Evolutionary conservation across 441 rosid genomes (phyloP).

Genomic region (Breynia disticha): DNA sequence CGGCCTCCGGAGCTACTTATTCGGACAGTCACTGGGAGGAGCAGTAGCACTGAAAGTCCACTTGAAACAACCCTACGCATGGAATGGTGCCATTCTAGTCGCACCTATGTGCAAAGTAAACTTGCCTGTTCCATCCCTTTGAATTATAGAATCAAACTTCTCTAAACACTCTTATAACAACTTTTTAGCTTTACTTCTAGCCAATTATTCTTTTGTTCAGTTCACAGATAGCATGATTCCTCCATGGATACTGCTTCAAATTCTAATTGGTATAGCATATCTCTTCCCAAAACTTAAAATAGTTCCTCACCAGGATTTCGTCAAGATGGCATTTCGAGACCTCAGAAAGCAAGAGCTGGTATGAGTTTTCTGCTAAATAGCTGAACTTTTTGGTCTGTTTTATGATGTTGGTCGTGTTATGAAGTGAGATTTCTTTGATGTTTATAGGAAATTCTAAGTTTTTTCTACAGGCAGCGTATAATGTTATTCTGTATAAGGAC

Average conservation of each 20-base stretch:
- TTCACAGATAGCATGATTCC: constrained; percentile 81
- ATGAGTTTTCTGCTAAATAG: neutral
- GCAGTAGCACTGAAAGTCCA: constrained; percentile 82
- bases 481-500: constrained; percentile 63
- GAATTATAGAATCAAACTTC: too few relatives aligned
- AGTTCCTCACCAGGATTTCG: constrained; percentile 77
- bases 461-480: constrained; percentile 50
- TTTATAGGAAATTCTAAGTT: neutral
- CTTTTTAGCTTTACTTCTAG: too few relatives aligned
- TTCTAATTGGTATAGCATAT: constrained; percentile 57
- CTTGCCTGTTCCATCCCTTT: neutral
- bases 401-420: too few relatives aligned
- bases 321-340: constrained; percentile 62
- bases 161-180: too few relatives aligned
- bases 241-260: constrained; percentile 39
- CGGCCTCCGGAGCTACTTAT: constrained; percentile 56
- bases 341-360: constrained; percentile 60
- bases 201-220: constrained; percentile 21
- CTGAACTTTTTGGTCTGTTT: too few relatives aligned
- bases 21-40: constrained; percentile 94
- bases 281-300: constrained; percentile 69
- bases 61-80: constrained; percentile 65
- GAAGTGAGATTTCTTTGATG: too few relatives aligned
- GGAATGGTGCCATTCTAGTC: constrained; percentile 82
- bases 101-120: constrained; percentile 98